Evolutionary conservation across 805 yeast genomes (phyloP), one percentile per base, ranked within the genome.

Genomic region (Wickerhamomyces rabaulensis): DNA sequence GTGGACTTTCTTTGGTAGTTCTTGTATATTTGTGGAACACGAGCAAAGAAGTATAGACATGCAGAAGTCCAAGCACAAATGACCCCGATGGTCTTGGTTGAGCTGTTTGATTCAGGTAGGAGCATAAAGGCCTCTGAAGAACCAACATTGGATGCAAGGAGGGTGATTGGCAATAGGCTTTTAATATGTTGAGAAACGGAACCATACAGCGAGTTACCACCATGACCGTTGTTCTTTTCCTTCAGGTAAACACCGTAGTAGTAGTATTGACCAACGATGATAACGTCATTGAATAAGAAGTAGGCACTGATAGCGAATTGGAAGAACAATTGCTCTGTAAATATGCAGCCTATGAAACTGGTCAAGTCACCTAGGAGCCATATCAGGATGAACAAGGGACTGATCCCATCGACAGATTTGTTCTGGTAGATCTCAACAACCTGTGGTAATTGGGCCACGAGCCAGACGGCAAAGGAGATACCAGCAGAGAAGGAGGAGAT

Each of bases 21-120:
- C 62, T 86, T 89, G 60, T 75, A 68, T 43, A 91, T 69, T 61
- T 91, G 98, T 1, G 98, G 98, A 41, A 89, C 63, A 51, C 98
- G 74, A 3, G 96, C 86, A 10, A 80, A 69, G 40, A 89, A 75
- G 60, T 92, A 91, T 45, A 87, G 79, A 6, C 66, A 55, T 0
- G 95, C 87, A 52, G 96, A 88, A 2, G 74, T 55, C 95, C 96
- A 91, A 0, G 97, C 90, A 38, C 86, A 62, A 0, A 67, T 29
- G 5, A 60, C 53, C 0, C 89, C 86, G 19, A 75, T 43, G 2
- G 42, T 41, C 20, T 50, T 47, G 19, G 43, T 45, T 35, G 42
- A 13, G n/a, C 6, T 15, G n/a, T 19, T 39, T 13, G 29, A 39
- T 13, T 40, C 38, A 16, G 31, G 25, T n/a, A 41, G 17, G 13